Conservation (phyloP, 2,329 filamentous ascomycete genomes). For the Diplocarpon rosae region DNA sequence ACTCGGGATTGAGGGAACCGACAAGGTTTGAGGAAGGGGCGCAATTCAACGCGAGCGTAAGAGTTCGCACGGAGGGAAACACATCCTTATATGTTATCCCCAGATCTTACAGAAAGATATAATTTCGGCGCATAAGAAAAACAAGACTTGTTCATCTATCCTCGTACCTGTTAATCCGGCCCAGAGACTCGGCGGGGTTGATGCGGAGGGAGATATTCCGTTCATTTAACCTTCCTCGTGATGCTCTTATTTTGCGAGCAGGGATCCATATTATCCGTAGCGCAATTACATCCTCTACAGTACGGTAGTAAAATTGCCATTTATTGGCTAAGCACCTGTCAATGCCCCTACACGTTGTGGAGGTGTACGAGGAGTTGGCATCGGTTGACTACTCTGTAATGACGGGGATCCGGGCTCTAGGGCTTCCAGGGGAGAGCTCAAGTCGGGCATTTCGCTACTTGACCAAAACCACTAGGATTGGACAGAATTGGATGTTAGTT, state of each 20-base stretch:
- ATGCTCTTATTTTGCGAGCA: not conserved
- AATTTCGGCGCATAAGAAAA: too few relatives aligned
- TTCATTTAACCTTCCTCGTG: not conserved
- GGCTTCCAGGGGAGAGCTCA: not conserved
- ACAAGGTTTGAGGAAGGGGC: too few relatives aligned
- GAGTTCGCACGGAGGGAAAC: too few relatives aligned
- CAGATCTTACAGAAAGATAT: too few relatives aligned
- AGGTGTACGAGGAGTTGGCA: not conserved
- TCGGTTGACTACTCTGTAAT: not conserved
- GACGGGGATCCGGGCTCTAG: not conserved
- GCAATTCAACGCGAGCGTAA: too few relatives aligned
- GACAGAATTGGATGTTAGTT: too few relatives aligned
- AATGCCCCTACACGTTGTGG: not conserved
- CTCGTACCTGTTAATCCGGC: too few relatives aligned
- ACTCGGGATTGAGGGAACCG: too few relatives aligned
- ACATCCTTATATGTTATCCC: too few relatives aligned
- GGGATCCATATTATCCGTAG: not conserved
- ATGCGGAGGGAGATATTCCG: not conserved
- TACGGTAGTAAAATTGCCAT: not conserved
- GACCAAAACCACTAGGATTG: not conserved
- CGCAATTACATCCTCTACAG: not conserved
- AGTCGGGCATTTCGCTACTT: conserved; percentile 1
- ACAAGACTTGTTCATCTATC: too few relatives aligned
- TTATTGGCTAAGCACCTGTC: not conserved
- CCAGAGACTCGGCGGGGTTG: not conserved